Conservation (phyloP, 306 rosid species). For the Pueraria montana region DNA sequence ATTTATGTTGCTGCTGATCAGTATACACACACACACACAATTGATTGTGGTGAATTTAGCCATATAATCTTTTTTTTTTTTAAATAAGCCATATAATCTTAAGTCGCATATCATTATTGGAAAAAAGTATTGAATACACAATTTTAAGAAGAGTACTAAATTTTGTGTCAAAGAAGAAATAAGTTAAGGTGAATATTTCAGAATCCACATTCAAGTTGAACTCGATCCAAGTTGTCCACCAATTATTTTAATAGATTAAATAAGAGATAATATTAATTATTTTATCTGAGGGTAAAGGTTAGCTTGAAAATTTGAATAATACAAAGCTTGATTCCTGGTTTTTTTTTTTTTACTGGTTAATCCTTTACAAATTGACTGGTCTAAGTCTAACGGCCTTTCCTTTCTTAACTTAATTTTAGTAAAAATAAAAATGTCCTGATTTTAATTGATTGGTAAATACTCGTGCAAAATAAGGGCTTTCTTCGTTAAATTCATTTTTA, state of each 20-base stretch:
- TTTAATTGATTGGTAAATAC: neutral
- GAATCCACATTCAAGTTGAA: neutral
- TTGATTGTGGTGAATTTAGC: neutral
- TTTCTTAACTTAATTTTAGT: neutral
- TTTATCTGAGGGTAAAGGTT: neutral
- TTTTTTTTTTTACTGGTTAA: too few species aligned
- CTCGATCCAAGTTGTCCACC: too few species aligned
- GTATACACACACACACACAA: neutral
- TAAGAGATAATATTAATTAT: neutral
- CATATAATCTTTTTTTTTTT: too few species aligned
- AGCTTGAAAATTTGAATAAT: neutral
- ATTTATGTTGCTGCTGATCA: neutral
- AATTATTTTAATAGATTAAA: neutral
- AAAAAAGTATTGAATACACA: neutral
- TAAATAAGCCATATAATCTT: too few species aligned
- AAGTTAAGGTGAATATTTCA: neutral
- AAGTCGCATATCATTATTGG: neutral
- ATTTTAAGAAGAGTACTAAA: neutral
- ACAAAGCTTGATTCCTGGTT: too few species aligned
- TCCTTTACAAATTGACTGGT: too few species aligned
- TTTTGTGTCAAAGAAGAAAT: neutral
- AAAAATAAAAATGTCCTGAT: neutral
- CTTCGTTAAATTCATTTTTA: neutral
- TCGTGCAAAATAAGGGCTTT: neutral
- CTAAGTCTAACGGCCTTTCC: too few species aligned